phyloP scores from a whole-genome alignment of 2,329 filamentous ascomycete genomes.

The Balansia obtecta region DNA sequence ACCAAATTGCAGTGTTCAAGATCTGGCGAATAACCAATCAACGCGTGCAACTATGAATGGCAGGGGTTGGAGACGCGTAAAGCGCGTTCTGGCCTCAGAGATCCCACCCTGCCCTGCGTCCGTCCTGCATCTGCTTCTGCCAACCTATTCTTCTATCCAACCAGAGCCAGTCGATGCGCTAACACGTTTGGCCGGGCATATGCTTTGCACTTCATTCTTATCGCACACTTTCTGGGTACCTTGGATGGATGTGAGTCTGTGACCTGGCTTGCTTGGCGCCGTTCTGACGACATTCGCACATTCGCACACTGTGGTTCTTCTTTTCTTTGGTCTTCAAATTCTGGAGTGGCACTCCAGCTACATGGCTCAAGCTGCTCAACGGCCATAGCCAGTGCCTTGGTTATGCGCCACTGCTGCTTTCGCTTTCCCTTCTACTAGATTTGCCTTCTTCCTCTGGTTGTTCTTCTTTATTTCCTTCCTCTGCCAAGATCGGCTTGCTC shows the following conservation, averaged over 20 bases:
- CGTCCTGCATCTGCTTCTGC: neutral
- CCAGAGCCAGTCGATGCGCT: neutral
- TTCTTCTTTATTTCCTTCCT: no score
- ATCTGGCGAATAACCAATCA: neutral
- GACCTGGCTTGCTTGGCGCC: neutral
- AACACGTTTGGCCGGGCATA: neutral
- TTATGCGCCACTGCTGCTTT: slow-evolving; percentile 7
- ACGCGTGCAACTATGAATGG: neutral
- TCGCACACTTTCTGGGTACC: neutral
- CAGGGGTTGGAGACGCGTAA: slow-evolving; percentile 6
- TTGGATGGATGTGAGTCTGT: neutral
- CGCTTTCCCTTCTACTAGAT: neutral
- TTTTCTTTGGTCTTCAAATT: neutral
- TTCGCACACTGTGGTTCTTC: neutral
- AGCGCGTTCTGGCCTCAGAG: slow-evolving; percentile 4
- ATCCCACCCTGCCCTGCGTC: neutral
- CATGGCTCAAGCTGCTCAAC: slow-evolving; percentile 3
- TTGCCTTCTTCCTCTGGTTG: no score
- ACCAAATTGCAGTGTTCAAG: neutral
- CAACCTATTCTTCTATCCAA: neutral
- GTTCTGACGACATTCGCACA: neutral
- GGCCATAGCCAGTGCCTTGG: slow-evolving; percentile 6
- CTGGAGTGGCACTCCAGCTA: slow-evolving; percentile 3
- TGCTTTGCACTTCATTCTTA: neutral
- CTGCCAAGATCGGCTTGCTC: no score